phyloP scores from a whole-genome alignment of 2,329 filamentous ascomycete genomes.

The Claviceps africana region DNA sequence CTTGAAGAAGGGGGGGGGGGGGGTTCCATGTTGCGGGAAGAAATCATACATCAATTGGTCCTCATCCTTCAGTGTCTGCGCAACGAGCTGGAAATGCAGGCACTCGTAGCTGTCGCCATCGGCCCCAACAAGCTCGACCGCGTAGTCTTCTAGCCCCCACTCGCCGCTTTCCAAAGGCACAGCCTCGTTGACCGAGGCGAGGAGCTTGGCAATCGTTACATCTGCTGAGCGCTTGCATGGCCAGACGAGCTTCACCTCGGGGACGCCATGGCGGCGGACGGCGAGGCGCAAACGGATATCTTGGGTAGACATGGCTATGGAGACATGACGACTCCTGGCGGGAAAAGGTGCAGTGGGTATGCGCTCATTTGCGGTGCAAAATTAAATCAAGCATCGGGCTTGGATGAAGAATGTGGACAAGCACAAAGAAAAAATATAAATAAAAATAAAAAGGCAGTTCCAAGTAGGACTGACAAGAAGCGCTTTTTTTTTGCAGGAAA shows the following conservation, averaged over 20 bases:
- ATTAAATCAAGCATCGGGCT: neutral
- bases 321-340: conserved; percentile 11
- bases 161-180: conserved; percentile 67
- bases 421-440: no score
- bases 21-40: no score
- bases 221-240: conserved; percentile 42
- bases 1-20: no score
- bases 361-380: neutral
- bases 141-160: conserved; percentile 85
- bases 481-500: neutral
- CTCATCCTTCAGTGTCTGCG: conserved; percentile 60
- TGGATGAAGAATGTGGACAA: neutral
- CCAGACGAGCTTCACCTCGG: conserved; percentile 60
- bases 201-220: conserved; percentile 59
- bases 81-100: conserved; percentile 66
- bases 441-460: neutral
- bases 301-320: conserved; percentile 10
- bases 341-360: neutral
- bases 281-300: conserved; percentile 57
- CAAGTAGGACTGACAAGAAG: neutral
- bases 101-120: conserved; percentile 62
- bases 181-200: conserved; percentile 65
- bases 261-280: conserved; percentile 59
- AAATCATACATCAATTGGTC: conserved; percentile 58
- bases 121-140: conserved; percentile 52